phyloP scores from a whole-genome alignment of 2,329 filamentous ascomycete species.

The Aspergillus quadricinctus region DNA sequence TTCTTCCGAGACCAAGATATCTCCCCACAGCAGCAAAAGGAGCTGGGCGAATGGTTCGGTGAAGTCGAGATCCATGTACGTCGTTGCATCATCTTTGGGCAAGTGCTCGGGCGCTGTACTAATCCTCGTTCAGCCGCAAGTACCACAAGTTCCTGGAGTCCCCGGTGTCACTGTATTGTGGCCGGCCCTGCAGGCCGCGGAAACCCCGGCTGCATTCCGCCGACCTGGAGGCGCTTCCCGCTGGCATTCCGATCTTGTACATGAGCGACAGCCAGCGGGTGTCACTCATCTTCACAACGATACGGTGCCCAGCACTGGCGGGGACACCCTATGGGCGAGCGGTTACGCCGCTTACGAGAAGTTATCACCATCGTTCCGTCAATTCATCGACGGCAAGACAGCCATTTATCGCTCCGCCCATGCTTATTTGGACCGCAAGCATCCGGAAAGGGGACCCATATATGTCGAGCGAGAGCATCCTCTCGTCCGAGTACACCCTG shows the following conservation, averaged over 20 bases:
- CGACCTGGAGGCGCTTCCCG: slow-evolving; percentile 62
- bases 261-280: slow-evolving; percentile 66
- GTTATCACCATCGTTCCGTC: slow-evolving; percentile 64
- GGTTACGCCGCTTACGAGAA: slow-evolving; percentile 71
- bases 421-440: slow-evolving; percentile 60
- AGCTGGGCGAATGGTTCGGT: slow-evolving; percentile 60
- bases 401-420: slow-evolving; percentile 66
- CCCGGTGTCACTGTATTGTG: slow-evolving; percentile 64
- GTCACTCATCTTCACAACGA: slow-evolving; percentile 69
- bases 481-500: slow-evolving; percentile 66
- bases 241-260: slow-evolving; percentile 69
- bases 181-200: slow-evolving; percentile 63
- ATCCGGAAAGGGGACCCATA: slow-evolving; percentile 59
- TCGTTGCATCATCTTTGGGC: slow-evolving; percentile 3
- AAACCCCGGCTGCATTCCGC: slow-evolving; percentile 58
- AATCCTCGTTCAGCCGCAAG: slow-evolving; percentile 55
- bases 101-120: not conserved
- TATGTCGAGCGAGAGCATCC: slow-evolving; percentile 65
- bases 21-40: slow-evolving; percentile 58
- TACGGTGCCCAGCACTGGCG: slow-evolving; percentile 60
- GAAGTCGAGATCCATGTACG: slow-evolving; percentile 65
- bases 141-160: slow-evolving; percentile 64
- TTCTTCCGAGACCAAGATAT: slow-evolving; percentile 62
- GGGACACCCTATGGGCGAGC: slow-evolving; percentile 69
- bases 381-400: slow-evolving; percentile 62